phyloP scores from a whole-genome alignment of 257 asterid species.

The Thymus quinquecostatus region DNA sequence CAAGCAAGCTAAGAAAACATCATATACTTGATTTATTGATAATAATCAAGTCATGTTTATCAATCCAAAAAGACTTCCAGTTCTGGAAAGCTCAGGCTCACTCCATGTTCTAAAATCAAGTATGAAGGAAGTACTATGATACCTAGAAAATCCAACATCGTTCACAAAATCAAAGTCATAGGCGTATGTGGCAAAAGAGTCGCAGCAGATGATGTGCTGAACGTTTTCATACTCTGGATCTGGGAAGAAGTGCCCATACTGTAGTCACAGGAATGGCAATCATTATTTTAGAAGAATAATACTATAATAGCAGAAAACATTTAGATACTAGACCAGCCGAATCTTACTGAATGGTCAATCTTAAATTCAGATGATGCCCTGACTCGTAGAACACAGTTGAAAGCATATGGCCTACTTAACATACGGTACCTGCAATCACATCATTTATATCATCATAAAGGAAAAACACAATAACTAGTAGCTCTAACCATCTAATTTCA shows the following conservation, averaged over 20 bases:
- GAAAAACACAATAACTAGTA: slow-evolving; percentile 5
- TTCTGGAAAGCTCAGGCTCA: slow-evolving; percentile 7
- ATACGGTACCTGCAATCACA: slow-evolving; percentile 86
- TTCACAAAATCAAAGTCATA: slow-evolving; percentile 90
- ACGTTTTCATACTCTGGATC: slow-evolving; percentile 97
- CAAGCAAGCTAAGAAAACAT: slow-evolving; percentile 7
- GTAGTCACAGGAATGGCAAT: slow-evolving; percentile 45
- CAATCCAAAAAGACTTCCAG: slow-evolving; percentile 20
- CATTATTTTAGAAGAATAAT: slow-evolving; percentile 30
- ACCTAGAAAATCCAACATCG: slow-evolving; percentile 86
- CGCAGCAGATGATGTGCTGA: slow-evolving; percentile 95
- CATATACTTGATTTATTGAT: neutral
- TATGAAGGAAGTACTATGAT: slow-evolving; percentile 28
- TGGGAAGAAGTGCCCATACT: slow-evolving; percentile 99
- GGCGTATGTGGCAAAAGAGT: slow-evolving; percentile 94
- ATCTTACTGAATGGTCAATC: slow-evolving; percentile 81
- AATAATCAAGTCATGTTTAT: slow-evolving; percentile 2
- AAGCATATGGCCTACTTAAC: slow-evolving; percentile 95
- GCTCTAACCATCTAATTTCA: slow-evolving; percentile 13
- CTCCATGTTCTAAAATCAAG: slow-evolving; percentile 25
- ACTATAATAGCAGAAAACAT: slow-evolving; percentile 5
- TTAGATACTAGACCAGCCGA: slow-evolving; percentile 20
- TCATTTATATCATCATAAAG: slow-evolving; percentile 39
- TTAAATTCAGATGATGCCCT: slow-evolving; percentile 94
- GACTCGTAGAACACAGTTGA: slow-evolving; percentile 88